These are phyloP conservation scores for Penicillium aurantiogriseum DNA, from an alignment of 2,329 filamentous ascomycete genomes.

Conservation along the genomic window DNA sequence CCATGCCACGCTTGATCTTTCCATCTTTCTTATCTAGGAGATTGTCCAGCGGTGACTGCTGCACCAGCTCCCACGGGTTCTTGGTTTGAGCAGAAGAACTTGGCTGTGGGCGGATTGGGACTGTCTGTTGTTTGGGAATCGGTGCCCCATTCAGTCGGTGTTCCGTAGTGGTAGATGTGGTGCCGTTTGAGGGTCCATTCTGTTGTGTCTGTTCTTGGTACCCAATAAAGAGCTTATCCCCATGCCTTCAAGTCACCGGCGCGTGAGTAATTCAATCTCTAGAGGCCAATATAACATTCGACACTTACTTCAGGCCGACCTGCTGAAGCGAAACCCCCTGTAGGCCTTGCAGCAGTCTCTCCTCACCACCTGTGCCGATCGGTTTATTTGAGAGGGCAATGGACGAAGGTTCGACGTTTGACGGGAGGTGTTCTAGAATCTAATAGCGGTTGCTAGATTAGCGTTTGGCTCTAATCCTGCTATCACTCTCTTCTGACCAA, in stretches of 20 bases:
- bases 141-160: slow-evolving; percentile 41
- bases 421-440: slow-evolving; percentile 61
- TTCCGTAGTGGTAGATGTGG: slow-evolving; percentile 22
- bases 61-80: slow-evolving; percentile 90
- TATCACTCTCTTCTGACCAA: not conserved
- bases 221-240: slow-evolving; percentile 83
- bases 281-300: not conserved
- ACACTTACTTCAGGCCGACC: slow-evolving; percentile 56
- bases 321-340: slow-evolving; percentile 56
- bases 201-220: slow-evolving; percentile 63
- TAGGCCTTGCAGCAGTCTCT: slow-evolving; percentile 53
- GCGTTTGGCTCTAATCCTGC: not conserved
- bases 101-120: slow-evolving; percentile 61
- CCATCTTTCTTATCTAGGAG: slow-evolving; percentile 81
- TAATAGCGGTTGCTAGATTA: slow-evolving; percentile 27
- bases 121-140: slow-evolving; percentile 53
- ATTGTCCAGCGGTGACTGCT: slow-evolving; percentile 85
- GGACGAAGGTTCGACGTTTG: slow-evolving; percentile 54
- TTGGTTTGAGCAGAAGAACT: slow-evolving; percentile 63
- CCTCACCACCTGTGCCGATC: slow-evolving; percentile 55
- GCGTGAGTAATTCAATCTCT: slow-evolving; percentile 12
- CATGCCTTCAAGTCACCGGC: slow-evolving; percentile 61
- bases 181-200: slow-evolving; percentile 46
- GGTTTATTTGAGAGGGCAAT: slow-evolving; percentile 61
- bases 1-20: slow-evolving; percentile 75